Evolutionary conservation across 2,329 filamentous ascomycete species (phyloP).

Genomic region (Xylariaceae sp.): DNA sequence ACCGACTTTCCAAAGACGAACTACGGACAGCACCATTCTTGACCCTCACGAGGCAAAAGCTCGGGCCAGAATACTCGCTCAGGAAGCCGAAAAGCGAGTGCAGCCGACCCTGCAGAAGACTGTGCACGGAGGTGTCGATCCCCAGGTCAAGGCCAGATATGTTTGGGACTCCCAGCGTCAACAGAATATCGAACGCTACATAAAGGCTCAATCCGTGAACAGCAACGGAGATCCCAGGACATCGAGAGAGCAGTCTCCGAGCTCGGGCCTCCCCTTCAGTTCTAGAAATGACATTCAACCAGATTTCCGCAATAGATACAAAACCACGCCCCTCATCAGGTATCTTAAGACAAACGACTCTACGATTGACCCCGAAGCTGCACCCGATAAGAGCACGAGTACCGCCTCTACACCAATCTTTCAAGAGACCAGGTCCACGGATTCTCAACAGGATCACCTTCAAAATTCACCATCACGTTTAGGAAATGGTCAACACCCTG

Average conservation of each 20-base stretch:
- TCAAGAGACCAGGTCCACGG: too few relatives aligned
- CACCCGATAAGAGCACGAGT: not conserved
- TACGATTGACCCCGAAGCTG: not conserved
- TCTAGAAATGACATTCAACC: not conserved
- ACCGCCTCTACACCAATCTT: too few relatives aligned
- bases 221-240: not conserved
- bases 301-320: not conserved
- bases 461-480: too few relatives aligned
- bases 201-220: not conserved
- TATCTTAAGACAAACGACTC: too few relatives aligned
- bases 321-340: too few relatives aligned
- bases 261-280: not conserved
- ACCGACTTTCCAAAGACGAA: not conserved
- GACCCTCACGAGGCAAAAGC: not conserved
- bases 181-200: constrained; percentile 16
- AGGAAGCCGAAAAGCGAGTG: not conserved
- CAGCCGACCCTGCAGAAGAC: not conserved
- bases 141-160: constrained; percentile 14
- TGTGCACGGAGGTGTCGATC: not conserved
- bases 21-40: not conserved
- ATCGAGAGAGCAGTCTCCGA: not conserved
- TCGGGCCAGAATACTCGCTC: not conserved
- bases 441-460: too few relatives aligned
- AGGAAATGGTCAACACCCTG: too few relatives aligned
- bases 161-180: constrained; percentile 22